Conservation (phyloP, 2,329 filamentous ascomycete species). For the Penicillium sp. region DNA sequence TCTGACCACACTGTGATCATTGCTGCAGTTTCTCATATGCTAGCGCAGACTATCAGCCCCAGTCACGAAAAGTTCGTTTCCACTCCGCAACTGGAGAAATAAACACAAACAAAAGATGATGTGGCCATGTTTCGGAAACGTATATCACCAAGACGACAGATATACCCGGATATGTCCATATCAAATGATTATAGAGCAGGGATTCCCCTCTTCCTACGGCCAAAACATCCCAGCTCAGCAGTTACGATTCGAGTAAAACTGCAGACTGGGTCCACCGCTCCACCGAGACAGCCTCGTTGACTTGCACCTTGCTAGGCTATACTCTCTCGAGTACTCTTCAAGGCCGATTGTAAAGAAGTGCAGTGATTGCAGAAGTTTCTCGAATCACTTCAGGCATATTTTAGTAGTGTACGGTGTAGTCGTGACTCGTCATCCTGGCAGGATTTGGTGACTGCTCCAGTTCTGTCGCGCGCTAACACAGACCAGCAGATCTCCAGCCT, state of each 20-base stretch:
- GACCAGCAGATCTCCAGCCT: slow-evolving; percentile 30
- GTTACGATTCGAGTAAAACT: slow-evolving; percentile 17
- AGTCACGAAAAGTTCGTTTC: background rate
- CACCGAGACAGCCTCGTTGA: slow-evolving; percentile 12
- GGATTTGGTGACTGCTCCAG: slow-evolving; percentile 25
- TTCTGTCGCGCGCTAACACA: slow-evolving; percentile 29
- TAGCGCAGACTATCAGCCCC: background rate
- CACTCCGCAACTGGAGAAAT: background rate
- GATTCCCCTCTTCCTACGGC: background rate
- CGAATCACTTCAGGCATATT: slow-evolving; percentile 10
- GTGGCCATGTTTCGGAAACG: background rate
- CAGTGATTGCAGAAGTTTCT: slow-evolving; percentile 12
- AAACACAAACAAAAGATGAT: background rate
- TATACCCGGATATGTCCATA: background rate
- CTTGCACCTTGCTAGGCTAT: background rate
- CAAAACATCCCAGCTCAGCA: background rate
- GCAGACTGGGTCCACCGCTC: slow-evolving; percentile 25
- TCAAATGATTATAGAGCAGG: background rate
- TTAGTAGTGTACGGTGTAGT: background rate
- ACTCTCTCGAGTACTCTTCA: slow-evolving; percentile 2
- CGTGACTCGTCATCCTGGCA: slow-evolving; percentile 7
- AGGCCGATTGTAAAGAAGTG: slow-evolving; percentile 4
- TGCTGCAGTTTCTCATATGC: background rate
- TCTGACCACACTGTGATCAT: background rate
- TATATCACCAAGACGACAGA: background rate